A percentile compares a stretch with the other conserved stretches of the same genome.
Evolutionary conservation across 192 early-diverging fungal species (phyloP).

Genomic region (Rhizophagus sp.): DNA sequence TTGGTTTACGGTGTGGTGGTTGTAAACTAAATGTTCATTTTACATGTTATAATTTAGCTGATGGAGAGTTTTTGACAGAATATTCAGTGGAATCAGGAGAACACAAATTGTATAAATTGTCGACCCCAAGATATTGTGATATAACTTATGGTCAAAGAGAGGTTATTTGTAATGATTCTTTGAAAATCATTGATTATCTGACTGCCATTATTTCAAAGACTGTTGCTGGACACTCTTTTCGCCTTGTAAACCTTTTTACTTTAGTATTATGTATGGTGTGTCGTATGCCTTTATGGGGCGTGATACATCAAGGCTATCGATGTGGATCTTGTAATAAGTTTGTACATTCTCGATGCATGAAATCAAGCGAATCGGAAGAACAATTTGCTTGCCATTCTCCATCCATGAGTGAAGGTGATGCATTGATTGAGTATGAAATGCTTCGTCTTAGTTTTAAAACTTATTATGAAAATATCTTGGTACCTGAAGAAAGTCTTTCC

Average conservation of each 20-base stretch:
- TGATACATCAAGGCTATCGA: slow-evolving; percentile 55
- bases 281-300: slow-evolving; percentile 55
- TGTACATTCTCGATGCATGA: slow-evolving; percentile 46
- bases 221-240: slow-evolving; percentile 49
- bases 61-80: slow-evolving; percentile 33
- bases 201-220: slow-evolving; percentile 17
- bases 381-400: background rate
- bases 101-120: slow-evolving; percentile 46
- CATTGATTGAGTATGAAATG: slow-evolving; percentile 36
- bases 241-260: slow-evolving; percentile 56
- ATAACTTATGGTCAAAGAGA: slow-evolving; percentile 30
- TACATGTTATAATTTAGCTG: slow-evolving; percentile 46
- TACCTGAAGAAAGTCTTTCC: slow-evolving; percentile 31
- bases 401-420: slow-evolving; percentile 35
- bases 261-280: slow-evolving; percentile 53
- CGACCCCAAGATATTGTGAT: slow-evolving; percentile 47
- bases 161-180: slow-evolving; percentile 6
- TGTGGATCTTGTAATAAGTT: slow-evolving; percentile 53
- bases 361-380: slow-evolving; percentile 7
- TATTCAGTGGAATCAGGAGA: slow-evolving; percentile 42
- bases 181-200: background rate
- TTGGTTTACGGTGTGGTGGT: slow-evolving; percentile 54
- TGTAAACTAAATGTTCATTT: slow-evolving; percentile 53
- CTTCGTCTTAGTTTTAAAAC: slow-evolving; percentile 40
- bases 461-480: slow-evolving; percentile 34